Evolutionary conservation across 495 filamentous ascomycete species (phyloP).

Genomic region (Trichoderma parareesei): DNA sequence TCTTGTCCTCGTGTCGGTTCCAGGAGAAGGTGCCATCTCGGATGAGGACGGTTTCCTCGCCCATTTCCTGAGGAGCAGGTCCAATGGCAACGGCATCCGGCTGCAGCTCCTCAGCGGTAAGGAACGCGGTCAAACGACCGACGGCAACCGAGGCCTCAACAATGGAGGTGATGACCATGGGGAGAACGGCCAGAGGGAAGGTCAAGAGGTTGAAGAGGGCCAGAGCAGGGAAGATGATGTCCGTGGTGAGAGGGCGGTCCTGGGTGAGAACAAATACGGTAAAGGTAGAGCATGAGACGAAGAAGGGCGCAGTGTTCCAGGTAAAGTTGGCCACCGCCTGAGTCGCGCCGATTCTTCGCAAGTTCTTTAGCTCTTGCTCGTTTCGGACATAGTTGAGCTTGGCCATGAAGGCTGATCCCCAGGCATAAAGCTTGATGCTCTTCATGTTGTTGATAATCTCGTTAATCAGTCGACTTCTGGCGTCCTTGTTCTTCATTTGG

Average conservation of each 20-base stretch:
- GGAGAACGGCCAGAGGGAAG: conserved; percentile 88
- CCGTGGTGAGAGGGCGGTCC: conserved; percentile 74
- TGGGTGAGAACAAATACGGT: conserved; percentile 84
- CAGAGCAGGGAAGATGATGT: conserved; percentile 92
- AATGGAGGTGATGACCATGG: conserved; percentile 95
- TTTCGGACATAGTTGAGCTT: conserved; percentile 93
- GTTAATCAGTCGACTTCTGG: conserved; percentile 85
- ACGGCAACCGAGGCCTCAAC: conserved; percentile 95
- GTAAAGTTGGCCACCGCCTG: conserved; percentile 95
- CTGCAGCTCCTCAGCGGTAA: conserved; percentile 86
- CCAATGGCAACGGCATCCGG: conserved; percentile 66
- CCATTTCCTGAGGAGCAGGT: conserved; percentile 57
- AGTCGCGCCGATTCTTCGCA: conserved; percentile 89
- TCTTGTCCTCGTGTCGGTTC: conserved; percentile 65
- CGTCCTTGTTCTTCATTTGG: conserved; percentile 99
- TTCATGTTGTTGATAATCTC: conserved; percentile 99
- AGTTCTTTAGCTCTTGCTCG: conserved; percentile 88
- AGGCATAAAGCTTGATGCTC: conserved; percentile 97
- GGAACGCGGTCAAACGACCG: conserved; percentile 73
- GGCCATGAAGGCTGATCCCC: conserved; percentile 94
- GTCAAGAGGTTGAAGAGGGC: conserved; percentile 86
- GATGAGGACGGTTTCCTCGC: conserved; percentile 79
- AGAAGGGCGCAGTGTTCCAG: conserved; percentile 98
- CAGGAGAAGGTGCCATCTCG: conserved; percentile 88
- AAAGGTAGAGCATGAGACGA: conserved; percentile 96